These are phyloP conservation scores for Leishmania major DNA, from an alignment of 208 protist genomes.

Conservation along the genomic window DNA sequence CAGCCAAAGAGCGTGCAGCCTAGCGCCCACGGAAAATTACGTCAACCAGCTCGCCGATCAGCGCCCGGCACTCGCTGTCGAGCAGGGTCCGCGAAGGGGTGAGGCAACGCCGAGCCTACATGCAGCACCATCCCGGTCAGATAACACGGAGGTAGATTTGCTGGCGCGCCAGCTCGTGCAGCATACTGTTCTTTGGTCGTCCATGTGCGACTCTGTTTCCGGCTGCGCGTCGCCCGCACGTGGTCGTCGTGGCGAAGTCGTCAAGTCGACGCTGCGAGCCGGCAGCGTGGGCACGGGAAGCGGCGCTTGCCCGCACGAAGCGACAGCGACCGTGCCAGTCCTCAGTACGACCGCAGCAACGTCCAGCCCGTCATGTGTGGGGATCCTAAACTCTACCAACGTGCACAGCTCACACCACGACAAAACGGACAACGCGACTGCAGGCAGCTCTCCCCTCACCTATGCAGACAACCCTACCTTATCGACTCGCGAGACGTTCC, in stretches of 20 bases:
- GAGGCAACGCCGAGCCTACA: no score
- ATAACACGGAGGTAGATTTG: neutral
- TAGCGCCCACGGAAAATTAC: no score
- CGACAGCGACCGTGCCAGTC: neutral
- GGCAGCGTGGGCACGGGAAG: neutral
- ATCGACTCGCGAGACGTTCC: slow-evolving; percentile 56
- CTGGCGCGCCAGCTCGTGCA: neutral
- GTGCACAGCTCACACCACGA: slow-evolving; percentile 5
- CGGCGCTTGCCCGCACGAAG: neutral
- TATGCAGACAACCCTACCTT: neutral
- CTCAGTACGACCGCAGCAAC: neutral
- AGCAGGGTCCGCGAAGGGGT: neutral
- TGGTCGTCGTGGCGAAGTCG: neutral
- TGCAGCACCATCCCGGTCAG: neutral
- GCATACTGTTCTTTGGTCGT: neutral
- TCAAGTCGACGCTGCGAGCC: neutral
- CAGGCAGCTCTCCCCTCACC: slow-evolving; percentile 13
- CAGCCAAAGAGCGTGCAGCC: neutral
- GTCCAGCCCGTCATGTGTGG: neutral
- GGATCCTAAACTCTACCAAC: neutral
- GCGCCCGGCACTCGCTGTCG: neutral
- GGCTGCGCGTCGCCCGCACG: neutral
- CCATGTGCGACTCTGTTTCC: no score
- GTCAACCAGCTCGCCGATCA: neutral
- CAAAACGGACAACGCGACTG: slow-evolving; percentile 34